Percentiles rank a stretch among this genome's conserved stretches.
These are phyloP conservation scores for Gastrolobium villosum DNA, from an alignment of 306 rosid genomes.

Conservation along the genomic window DNA sequence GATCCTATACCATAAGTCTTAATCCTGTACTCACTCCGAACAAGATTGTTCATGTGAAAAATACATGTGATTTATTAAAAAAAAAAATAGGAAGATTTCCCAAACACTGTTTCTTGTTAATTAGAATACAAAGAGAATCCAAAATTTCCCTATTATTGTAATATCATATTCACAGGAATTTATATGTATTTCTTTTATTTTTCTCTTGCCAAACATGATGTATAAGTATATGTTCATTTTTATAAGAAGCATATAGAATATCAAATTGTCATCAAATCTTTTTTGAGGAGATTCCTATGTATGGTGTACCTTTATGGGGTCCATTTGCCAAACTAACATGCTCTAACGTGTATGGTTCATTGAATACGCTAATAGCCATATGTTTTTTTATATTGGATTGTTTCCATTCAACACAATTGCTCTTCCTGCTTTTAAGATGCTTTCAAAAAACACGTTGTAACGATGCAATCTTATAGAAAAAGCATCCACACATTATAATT, in stretches of 20 bases:
- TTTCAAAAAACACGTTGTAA: background rate
- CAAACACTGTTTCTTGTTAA: slow-evolving; percentile 31
- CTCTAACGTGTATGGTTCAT: slow-evolving; percentile 1
- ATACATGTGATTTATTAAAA: no score
- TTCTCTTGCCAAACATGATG: slow-evolving; percentile 28
- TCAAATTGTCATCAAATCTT: slow-evolving; percentile 26
- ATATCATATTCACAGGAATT: slow-evolving; percentile 35
- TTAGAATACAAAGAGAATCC: slow-evolving; percentile 32
- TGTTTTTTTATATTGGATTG: background rate
- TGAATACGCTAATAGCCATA: slow-evolving; percentile 28
- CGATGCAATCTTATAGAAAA: background rate
- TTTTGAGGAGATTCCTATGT: background rate
- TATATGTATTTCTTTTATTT: slow-evolving; percentile 24
- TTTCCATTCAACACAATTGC: background rate
- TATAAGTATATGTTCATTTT: slow-evolving; percentile 40
- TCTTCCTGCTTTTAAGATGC: background rate
- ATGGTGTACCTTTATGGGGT: slow-evolving; percentile 25
- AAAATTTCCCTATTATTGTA: slow-evolving; percentile 21
- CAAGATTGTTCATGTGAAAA: no score
- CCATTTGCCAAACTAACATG: slow-evolving; percentile 20
- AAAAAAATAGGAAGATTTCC: background rate
- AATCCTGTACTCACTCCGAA: no score
- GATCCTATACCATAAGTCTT: no score
- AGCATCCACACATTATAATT: slow-evolving; percentile 3
- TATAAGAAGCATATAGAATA: slow-evolving; percentile 24